Evolutionary conservation across 495 filamentous ascomycete species (phyloP), one percentile per base, ranked within the genome.

Genomic region (Aspergillus asperescens): DNA sequence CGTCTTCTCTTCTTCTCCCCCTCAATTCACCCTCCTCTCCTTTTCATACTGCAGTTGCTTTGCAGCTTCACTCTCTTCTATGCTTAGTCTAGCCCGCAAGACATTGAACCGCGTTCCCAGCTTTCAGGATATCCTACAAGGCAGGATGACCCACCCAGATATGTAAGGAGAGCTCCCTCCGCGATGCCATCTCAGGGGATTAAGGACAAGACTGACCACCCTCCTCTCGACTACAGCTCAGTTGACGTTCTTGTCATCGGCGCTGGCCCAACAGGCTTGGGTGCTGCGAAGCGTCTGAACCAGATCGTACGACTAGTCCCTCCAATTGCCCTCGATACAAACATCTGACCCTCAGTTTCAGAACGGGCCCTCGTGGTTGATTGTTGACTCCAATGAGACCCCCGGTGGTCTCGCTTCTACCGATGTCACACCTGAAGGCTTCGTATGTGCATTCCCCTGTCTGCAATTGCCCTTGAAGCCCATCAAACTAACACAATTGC

Each of bases 181-280:
- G 35, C 37, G 19, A 48, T 52, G 46, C 22, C 32, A n/a, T 42
- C 37, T 59, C 56, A 52, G 55, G 59, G 55, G 47, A 25, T 42
- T 46, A 7, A 34, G 23, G 12, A 24, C 32, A 42, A 7, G 32
- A 45, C 63, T 68, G 22, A 69, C 66, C 56, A 52, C 38, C 61
- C 42, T 46, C 24, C 18, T 27, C 19, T 50, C 15, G 4, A 25
- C 22, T 48, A 53, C 62, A 96, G 90, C 68, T 83, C 87, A 55
- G 90, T 99, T 67, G 94, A 99, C 74, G 85, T 99, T 59, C 88
- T 99, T 62, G 84, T 99, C 74, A 96, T 99, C 79, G 93, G 93
- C 61, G 93, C 93, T 72, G 93, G 93, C 60, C 93, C 93, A 52
- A 97, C 93, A 60, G 93, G 93, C 60, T 79, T 96, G 60, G 93